Percentiles rank a stretch among this genome's conserved stretches.
Conservation (phyloP, 352 stramenopile species). For the Thraustochytrium sp. region DNA sequence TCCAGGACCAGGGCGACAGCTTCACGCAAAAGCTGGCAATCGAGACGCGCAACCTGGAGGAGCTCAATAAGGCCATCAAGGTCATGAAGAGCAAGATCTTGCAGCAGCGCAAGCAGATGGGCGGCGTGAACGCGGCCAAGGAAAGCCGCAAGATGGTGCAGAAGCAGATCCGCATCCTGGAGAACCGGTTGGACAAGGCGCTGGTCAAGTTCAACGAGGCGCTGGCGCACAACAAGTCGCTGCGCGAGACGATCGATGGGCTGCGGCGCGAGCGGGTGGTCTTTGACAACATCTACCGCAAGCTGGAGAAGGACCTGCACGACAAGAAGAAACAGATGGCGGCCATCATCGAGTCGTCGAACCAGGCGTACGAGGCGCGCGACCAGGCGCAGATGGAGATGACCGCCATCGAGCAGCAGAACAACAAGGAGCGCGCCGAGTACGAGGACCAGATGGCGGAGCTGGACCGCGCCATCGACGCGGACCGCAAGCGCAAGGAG, state of each 20-base stretch:
- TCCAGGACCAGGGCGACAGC: conserved; percentile 80
- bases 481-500: conserved; percentile 48
- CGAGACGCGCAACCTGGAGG: conserved; percentile 73
- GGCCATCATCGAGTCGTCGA: conserved; percentile 86
- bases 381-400: conserved; percentile 87
- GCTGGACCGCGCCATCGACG: conserved; percentile 51
- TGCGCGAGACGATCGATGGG: conserved; percentile 86
- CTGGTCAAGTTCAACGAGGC: conserved; percentile 94
- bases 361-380: conserved; percentile 87
- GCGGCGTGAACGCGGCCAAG: conserved; percentile 85
- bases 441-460: conserved; percentile 63
- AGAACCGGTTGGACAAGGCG: conserved; percentile 92
- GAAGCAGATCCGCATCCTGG: conserved; percentile 92
- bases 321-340: conserved; percentile 93
- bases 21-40: conserved; percentile 72
- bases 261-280: conserved; percentile 82
- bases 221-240: conserved; percentile 79
- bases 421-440: conserved; percentile 68
- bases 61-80: conserved; percentile 69
- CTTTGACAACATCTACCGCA: conserved; percentile 88
- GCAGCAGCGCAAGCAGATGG: conserved; percentile 86
- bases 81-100: conserved; percentile 60
- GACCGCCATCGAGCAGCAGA: conserved; percentile 80
- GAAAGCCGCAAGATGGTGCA: conserved; percentile 90
- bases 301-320: conserved; percentile 78